phyloP scores from a whole-genome alignment of 768 basidiomycete genomes.

The Suillus subaureus region DNA sequence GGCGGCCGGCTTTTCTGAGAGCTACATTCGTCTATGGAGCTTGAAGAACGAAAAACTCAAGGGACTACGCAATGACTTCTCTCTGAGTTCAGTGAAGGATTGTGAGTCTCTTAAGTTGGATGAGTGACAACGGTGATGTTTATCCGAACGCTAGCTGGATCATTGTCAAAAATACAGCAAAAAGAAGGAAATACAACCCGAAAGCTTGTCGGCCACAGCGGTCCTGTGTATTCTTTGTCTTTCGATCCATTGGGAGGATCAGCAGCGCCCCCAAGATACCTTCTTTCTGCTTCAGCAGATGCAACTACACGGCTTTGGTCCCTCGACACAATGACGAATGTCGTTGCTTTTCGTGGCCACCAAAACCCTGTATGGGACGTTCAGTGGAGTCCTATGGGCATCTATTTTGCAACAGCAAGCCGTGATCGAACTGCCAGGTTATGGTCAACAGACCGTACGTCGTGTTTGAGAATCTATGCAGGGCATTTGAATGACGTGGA shows the following conservation, averaged over 20 bases:
- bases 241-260: constrained; percentile 94
- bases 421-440: constrained; percentile 92
- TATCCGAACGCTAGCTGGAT: constrained; percentile 46
- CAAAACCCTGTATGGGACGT: constrained; percentile 99
- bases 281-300: constrained; percentile 92
- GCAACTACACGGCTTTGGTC: constrained; percentile 93
- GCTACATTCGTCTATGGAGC: constrained; percentile 93
- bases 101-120: constrained; percentile 46
- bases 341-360: constrained; percentile 94
- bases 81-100: constrained; percentile 64
- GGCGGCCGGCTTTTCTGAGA: constrained; percentile 95
- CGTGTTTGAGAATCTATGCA: constrained; percentile 88
- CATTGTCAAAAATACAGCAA: constrained; percentile 66
- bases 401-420: constrained; percentile 97
- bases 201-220: constrained; percentile 97
- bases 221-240: constrained; percentile 91
- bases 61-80: constrained; percentile 77
- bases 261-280: constrained; percentile 79
- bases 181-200: constrained; percentile 80
- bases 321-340: constrained; percentile 89
- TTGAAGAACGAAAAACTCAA: constrained; percentile 88
- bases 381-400: constrained; percentile 96
- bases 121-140: neutral
- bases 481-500: constrained; percentile 98
- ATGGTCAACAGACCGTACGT: constrained; percentile 92